These are phyloP conservation scores for Chlorella sp. DNA, from an alignment of 139 green algal species.

Conservation along the genomic window DNA sequence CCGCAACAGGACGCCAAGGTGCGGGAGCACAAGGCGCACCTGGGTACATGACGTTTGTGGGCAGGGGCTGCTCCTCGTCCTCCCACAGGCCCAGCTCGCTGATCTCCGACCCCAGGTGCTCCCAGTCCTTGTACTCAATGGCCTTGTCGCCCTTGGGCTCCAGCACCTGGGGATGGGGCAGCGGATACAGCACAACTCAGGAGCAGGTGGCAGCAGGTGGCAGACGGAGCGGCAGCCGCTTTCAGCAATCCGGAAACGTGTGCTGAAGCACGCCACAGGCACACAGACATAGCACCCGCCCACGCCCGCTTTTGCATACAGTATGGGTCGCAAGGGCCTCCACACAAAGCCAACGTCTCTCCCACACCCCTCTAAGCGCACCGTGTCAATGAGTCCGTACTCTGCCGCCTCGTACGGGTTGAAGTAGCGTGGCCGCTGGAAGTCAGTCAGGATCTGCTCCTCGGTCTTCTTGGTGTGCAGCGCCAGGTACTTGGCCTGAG, in stretches of 20 bases:
- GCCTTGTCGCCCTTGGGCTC: constrained; percentile 46
- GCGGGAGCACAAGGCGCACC: not conserved
- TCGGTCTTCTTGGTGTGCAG: constrained; percentile 70
- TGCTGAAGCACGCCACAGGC: too few species aligned
- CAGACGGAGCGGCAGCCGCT: not conserved
- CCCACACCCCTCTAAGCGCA: too few species aligned
- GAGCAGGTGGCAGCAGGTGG: not conserved
- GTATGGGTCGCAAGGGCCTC: too few species aligned
- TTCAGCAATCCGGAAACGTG: not conserved
- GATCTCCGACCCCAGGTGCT: constrained; percentile 42
- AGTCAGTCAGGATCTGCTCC: constrained; percentile 82
- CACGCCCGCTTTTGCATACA: too few species aligned
- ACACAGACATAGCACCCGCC: too few species aligned
- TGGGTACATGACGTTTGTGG: constrained; percentile 58
- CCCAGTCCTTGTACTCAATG: constrained; percentile 46
- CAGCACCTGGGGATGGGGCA: constrained; percentile 36
- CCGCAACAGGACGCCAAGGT: not conserved
- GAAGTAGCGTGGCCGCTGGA: constrained; percentile 86
- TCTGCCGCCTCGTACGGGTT: constrained; percentile 82
- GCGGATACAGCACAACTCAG: too few species aligned
- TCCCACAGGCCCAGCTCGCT: constrained; percentile 37
- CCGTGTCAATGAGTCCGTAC: constrained; percentile 93
- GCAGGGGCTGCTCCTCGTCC: constrained; percentile 52
- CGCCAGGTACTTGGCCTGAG: constrained; percentile 59
- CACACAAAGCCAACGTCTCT: too few species aligned